These are phyloP conservation scores for Penstemon newberryi DNA, from an alignment of 257 asterid genomes.

Conservation along the genomic window DNA sequence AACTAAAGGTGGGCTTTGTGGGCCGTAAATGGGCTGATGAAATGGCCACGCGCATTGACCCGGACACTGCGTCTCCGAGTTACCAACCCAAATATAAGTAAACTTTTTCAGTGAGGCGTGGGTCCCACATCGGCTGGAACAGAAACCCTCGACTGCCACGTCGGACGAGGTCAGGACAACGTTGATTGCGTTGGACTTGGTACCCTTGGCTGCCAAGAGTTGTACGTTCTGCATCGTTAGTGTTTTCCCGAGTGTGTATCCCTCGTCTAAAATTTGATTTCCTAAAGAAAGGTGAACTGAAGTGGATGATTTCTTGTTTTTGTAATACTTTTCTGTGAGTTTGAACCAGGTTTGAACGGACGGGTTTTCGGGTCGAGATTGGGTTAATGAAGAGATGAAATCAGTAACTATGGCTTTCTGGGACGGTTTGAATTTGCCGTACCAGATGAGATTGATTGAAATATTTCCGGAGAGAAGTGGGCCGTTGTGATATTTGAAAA, in stretches of 20 bases:
- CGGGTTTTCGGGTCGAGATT: conserved; percentile 32
- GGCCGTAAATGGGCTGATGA: conserved; percentile 56
- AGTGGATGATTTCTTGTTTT: conserved; percentile 29
- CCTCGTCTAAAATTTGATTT: conserved; percentile 37
- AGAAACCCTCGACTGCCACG: conserved; percentile 44
- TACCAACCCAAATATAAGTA: conserved; percentile 50
- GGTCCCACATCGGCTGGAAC: conserved; percentile 43
- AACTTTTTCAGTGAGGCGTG: conserved; percentile 34
- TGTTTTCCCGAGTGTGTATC: conserved; percentile 42
- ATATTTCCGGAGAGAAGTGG: conserved; percentile 47
- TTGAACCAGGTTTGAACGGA: conserved; percentile 58
- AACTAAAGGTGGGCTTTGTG: conserved; percentile 44
- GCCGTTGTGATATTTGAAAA: conserved; percentile 51
- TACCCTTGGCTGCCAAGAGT: conserved; percentile 42
- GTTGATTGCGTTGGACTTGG: conserved; percentile 35
- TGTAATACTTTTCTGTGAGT: conserved; percentile 46
- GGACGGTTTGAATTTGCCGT: conserved; percentile 55
- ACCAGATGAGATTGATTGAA: conserved; percentile 53
- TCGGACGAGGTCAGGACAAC: conserved; percentile 45
- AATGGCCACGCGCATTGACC: conserved; percentile 56
- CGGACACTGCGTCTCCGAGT: conserved; percentile 46
- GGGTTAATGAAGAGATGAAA: conserved; percentile 41
- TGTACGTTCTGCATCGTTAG: conserved; percentile 37
- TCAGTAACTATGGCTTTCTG: conserved; percentile 49
- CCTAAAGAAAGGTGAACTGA: conserved; percentile 36